Conservation (phyloP, 768 basidiomycete species). For the Coprinellus aureogranulatus region DNA sequence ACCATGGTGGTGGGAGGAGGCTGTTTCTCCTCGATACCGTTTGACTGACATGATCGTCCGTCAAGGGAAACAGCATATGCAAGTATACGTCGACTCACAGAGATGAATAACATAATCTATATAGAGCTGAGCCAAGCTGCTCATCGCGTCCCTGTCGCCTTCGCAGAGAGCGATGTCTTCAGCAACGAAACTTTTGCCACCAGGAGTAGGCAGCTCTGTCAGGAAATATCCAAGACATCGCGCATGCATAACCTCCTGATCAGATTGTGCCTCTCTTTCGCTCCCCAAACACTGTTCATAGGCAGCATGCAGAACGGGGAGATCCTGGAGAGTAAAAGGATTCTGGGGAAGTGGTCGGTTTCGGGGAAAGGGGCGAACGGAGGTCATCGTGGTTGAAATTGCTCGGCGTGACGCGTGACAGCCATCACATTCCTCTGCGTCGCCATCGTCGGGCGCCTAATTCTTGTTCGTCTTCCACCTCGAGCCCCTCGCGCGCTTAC, state of each 20-base stretch:
- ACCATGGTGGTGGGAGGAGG: slow-evolving; percentile 3
- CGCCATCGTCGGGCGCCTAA: no score
- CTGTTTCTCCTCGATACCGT: slow-evolving; percentile 4
- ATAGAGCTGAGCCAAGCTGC: slow-evolving; percentile 3
- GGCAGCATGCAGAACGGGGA: neutral
- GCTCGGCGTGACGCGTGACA: no score
- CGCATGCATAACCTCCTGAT: slow-evolving; percentile 1
- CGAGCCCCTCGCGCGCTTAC: no score
- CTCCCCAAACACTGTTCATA: slow-evolving; percentile 7
- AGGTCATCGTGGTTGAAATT: no score
- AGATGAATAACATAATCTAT: slow-evolving; percentile 7
- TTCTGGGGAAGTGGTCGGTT: slow-evolving; percentile 6
- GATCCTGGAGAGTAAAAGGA: neutral
- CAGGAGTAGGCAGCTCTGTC: slow-evolving; percentile 3
- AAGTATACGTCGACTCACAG: slow-evolving; percentile 7
- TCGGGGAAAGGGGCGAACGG: no score
- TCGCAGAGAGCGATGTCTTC: neutral
- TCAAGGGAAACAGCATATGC: neutral
- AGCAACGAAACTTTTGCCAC: neutral
- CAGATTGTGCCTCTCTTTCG: neutral
- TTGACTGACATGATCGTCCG: slow-evolving; percentile 5
- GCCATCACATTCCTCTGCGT: no score
- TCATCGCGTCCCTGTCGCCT: neutral
- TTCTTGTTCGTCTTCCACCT: no score
- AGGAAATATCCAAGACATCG: slow-evolving; percentile 13